Evolutionary conservation across 257 asterid species (phyloP).

Genomic region (Penstemon davidsonii): DNA sequence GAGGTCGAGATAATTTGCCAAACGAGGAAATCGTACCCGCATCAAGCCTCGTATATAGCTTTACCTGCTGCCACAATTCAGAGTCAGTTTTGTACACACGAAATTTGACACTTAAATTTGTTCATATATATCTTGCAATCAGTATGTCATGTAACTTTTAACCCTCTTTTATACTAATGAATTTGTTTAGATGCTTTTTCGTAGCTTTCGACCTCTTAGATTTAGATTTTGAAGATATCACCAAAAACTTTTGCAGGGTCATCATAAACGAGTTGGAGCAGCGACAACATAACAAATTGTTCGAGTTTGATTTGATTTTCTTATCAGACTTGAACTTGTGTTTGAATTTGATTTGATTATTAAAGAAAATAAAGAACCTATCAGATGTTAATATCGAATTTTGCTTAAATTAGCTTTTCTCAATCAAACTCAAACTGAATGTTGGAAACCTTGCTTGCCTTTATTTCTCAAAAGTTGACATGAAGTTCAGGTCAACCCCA

Average conservation of each 20-base stretch:
- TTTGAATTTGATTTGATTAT: neutral
- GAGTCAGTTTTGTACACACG: conserved; percentile 36
- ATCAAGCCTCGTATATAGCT: neutral
- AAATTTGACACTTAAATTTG: conserved; percentile 26
- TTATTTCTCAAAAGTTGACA: neutral
- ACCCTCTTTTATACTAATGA: conserved; percentile 1
- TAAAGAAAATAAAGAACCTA: too few relatives aligned
- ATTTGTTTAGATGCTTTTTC: neutral
- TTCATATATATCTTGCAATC: conserved; percentile 31
- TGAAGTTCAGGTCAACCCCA: conserved; percentile 10
- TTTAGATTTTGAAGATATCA: neutral
- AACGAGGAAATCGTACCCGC: conserved; percentile 1
- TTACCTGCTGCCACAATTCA: conserved; percentile 5
- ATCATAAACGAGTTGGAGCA: too few relatives aligned
- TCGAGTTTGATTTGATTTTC: neutral
- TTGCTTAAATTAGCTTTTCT: too few relatives aligned
- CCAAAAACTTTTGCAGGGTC: neutral
- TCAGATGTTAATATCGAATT: too few relatives aligned
- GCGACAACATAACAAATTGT: too few relatives aligned
- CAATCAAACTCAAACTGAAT: too few relatives aligned
- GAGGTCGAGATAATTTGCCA: conserved; percentile 9
- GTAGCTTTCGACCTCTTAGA: neutral
- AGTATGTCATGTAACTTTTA: conserved; percentile 1
- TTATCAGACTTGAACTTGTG: neutral
- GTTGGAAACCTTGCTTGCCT: too few relatives aligned